Percentiles rank a stretch among this genome's conserved stretches.
These are phyloP conservation scores for Ascochyta fabae DNA, from an alignment of 2,329 filamentous ascomycete genomes.

Conservation along the genomic window DNA sequence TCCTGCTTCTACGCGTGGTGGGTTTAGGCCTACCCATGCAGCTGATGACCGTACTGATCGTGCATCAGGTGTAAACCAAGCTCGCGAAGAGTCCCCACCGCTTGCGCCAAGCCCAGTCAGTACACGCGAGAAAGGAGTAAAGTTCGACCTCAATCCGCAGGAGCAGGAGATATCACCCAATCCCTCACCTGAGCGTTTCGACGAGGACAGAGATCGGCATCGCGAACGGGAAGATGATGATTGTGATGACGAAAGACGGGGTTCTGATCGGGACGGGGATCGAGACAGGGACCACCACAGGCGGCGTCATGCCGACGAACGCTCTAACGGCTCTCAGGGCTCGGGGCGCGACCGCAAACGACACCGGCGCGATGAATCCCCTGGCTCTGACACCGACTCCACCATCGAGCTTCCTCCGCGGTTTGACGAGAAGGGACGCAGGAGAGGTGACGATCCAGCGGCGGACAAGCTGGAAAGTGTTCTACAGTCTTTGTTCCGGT, in stretches of 20 bases:
- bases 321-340: slow-evolving; percentile 24
- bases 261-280: slow-evolving; percentile 18
- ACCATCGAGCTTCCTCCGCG: slow-evolving; percentile 48
- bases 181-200: slow-evolving; percentile 17
- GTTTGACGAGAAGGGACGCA: slow-evolving; percentile 44
- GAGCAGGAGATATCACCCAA: slow-evolving; percentile 31
- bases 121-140: slow-evolving; percentile 42
- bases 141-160: slow-evolving; percentile 47
- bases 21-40: slow-evolving; percentile 22
- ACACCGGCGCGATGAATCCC: slow-evolving; percentile 31
- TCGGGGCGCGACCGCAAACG: slow-evolving; percentile 27
- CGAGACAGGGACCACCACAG: slow-evolving; percentile 11
- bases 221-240: slow-evolving; percentile 15
- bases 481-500: slow-evolving; percentile 38
- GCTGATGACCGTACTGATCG: slow-evolving; percentile 30
- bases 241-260: slow-evolving; percentile 18
- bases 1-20: slow-evolving; percentile 23
- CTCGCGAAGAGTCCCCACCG: slow-evolving; percentile 5
- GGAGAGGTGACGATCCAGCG: slow-evolving; percentile 40
- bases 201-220: slow-evolving; percentile 12
- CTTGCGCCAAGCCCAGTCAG: slow-evolving; percentile 23
- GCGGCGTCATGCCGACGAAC: slow-evolving; percentile 16
- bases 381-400: slow-evolving; percentile 36
- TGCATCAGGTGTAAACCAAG: slow-evolving; percentile 26
- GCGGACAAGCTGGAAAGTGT: slow-evolving; percentile 46